phyloP scores from a whole-genome alignment of 306 rosid species.

The Datisca glomerata region DNA sequence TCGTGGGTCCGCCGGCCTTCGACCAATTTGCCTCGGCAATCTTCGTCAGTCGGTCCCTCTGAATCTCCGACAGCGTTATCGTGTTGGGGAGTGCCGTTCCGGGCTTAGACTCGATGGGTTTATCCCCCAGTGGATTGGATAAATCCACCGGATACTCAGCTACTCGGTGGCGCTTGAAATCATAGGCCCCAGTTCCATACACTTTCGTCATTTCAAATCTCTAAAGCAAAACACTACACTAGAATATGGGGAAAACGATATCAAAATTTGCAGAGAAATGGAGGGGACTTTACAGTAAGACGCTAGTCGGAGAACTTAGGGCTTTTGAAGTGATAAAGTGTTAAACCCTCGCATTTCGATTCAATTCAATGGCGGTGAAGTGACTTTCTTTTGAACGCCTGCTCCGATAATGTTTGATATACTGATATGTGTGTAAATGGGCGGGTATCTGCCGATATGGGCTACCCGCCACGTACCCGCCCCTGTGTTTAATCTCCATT shows the following conservation, averaged over 20 bases:
- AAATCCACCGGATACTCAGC: constrained; percentile 75
- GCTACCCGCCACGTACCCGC: no score
- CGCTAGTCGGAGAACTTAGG: no score
- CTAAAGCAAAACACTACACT: background rate
- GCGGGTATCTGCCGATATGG: no score
- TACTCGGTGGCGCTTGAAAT: constrained; percentile 87
- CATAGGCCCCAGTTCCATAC: constrained; percentile 71
- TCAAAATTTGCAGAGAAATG: no score
- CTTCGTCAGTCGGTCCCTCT: constrained; percentile 78
- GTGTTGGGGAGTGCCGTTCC: constrained; percentile 45
- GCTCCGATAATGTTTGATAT: no score
- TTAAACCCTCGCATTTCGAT: no score
- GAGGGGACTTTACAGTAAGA: no score
- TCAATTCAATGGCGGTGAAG: no score
- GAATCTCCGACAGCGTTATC: constrained; percentile 79
- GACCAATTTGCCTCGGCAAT: constrained; percentile 77
- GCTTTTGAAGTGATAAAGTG: no score
- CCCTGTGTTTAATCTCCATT: no score
- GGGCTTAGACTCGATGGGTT: constrained; percentile 41
- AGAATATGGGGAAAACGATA: background rate
- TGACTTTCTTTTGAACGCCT: no score
- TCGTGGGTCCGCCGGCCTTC: constrained; percentile 22
- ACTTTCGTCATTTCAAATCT: constrained; percentile 53
- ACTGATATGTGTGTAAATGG: no score
- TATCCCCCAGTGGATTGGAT: constrained; percentile 22